Conservation (phyloP, 768 basidiomycete genomes). For the Agaricus sinodeliciosus region DNA sequence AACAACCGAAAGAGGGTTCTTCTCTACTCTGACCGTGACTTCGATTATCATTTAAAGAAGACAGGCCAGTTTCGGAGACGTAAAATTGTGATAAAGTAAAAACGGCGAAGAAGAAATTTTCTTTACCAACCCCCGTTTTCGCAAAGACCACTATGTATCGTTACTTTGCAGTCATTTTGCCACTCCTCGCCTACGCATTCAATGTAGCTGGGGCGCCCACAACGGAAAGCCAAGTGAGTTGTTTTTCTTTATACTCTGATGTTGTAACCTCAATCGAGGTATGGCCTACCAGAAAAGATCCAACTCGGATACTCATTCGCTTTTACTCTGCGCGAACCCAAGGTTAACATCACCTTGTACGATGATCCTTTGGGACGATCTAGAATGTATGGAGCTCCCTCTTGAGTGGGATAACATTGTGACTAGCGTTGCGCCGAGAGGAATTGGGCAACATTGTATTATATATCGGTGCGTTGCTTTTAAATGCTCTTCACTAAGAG, state of each 20-base stretch:
- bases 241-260: neutral
- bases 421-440: slow-evolving; percentile 5
- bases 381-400: slow-evolving; percentile 4
- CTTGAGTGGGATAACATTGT: slow-evolving; percentile 7
- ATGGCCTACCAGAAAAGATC: neutral
- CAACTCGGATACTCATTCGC: neutral
- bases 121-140: neutral
- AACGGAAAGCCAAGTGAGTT: neutral
- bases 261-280: neutral
- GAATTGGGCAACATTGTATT: neutral
- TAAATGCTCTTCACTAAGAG: neutral
- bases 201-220: neutral
- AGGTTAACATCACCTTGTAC: slow-evolving; percentile 7
- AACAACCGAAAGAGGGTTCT: no score
- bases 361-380: slow-evolving; percentile 5
- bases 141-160: neutral
- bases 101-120: neutral
- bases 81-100: neutral
- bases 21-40: neutral
- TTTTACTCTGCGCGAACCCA: slow-evolving; percentile 1
- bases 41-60: neutral
- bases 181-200: neutral
- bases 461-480: neutral
- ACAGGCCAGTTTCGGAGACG: neutral
- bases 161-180: neutral